Percentiles rank a stretch among this genome's conserved stretches.
These are phyloP conservation scores for Excoecaria agallocha DNA, from an alignment of 345 rosid genomes.

Conservation along the genomic window DNA sequence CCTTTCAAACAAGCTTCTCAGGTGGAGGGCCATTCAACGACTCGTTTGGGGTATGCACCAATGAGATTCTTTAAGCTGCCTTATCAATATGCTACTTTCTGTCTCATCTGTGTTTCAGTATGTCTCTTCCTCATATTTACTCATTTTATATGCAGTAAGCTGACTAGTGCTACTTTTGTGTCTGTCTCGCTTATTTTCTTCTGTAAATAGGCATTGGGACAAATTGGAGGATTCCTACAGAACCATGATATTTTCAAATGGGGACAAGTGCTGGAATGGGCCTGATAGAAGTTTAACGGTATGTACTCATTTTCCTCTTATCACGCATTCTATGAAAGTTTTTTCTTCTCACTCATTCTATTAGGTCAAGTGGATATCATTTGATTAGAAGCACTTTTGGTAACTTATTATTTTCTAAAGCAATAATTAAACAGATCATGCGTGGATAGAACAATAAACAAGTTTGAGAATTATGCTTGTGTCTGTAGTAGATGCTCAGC, in stretches of 20 bases:
- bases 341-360: no score
- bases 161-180: not conserved
- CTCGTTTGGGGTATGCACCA: slow-evolving; percentile 68
- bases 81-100: not conserved
- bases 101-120: not conserved
- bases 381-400: no score
- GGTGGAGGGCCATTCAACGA: slow-evolving; percentile 64
- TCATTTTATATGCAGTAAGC: not conserved
- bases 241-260: slow-evolving; percentile 67
- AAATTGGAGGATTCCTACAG: slow-evolving; percentile 69
- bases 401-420: no score
- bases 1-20: slow-evolving; percentile 85
- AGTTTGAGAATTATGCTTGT: no score
- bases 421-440: no score
- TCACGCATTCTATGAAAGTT: no score
- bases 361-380: no score
- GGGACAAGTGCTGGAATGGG: slow-evolving; percentile 96
- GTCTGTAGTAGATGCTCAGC: no score
- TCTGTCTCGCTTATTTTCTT: slow-evolving; percentile 4
- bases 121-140: not conserved
- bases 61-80: not conserved
- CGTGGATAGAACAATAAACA: no score
- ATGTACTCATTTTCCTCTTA: not conserved
- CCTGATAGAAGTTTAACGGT: slow-evolving; percentile 93
- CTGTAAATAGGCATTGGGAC: slow-evolving; percentile 68